Percentiles rank a stretch among this genome's conserved stretches.
Conservation (phyloP, 805 yeast genomes). For the Tetrapisispora taiwanensis region DNA sequence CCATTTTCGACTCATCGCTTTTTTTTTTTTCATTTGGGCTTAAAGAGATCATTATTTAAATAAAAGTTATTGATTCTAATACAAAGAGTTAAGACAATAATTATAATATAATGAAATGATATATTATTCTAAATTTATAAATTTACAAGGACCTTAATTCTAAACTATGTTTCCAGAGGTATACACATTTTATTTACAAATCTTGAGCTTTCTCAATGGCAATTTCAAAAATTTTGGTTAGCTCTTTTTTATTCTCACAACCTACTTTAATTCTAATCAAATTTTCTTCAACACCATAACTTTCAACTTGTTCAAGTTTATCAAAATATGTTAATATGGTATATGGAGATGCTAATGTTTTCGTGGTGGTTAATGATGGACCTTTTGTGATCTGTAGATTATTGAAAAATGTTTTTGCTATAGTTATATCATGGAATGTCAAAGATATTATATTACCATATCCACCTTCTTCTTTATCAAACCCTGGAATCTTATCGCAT, state of each 20-base stretch:
- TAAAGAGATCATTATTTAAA: too few relatives aligned
- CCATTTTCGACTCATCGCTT: too few relatives aligned
- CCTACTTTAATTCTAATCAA: constrained; percentile 80
- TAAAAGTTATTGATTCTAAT: too few relatives aligned
- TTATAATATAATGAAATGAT: too few relatives aligned
- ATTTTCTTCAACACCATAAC: constrained; percentile 75
- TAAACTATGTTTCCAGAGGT: too few relatives aligned
- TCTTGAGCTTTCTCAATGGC: constrained; percentile 37
- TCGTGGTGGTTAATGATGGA: constrained; percentile 84
- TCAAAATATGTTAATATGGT: constrained; percentile 75
- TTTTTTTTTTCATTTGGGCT: too few relatives aligned
- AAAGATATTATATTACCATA: constrained; percentile 82
- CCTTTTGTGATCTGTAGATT: constrained; percentile 47
- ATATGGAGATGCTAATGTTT: constrained; percentile 76
- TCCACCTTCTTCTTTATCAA: constrained; percentile 46
- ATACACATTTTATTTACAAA: neutral
- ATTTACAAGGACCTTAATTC: neutral
- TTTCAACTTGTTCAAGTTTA: constrained; percentile 68
- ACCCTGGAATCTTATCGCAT: constrained; percentile 24
- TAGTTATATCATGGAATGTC: constrained; percentile 51
- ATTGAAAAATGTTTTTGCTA: constrained; percentile 69
- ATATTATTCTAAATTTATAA: too few relatives aligned
- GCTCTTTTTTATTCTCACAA: constrained; percentile 56
- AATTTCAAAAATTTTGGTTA: constrained; percentile 39
- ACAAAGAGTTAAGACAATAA: too few relatives aligned